Evolutionary conservation across 2,329 filamentous ascomycete genomes (phyloP), one percentile per base, ranked within the genome.

Genomic region (Cercospora berteroae): DNA sequence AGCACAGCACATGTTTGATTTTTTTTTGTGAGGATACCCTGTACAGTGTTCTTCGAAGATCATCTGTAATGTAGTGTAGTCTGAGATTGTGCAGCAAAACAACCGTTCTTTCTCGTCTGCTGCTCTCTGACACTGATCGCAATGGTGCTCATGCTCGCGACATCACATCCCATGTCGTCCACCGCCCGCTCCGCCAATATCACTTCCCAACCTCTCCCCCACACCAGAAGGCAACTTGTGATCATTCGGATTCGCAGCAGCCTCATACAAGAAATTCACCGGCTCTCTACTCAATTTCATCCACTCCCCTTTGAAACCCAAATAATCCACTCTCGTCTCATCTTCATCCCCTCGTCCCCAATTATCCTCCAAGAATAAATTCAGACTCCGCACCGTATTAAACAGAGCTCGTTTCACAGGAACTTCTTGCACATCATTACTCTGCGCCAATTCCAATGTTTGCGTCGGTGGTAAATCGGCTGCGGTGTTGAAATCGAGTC

Each of bases 271-370:
- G 74, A 98, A 94, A 73, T 90, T 93, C 6, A 90, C 83, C 0
- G 95, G 93, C 77, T 94, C 92, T 64, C 90, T 85, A 57, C 90
- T 95, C 75, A 96, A 80, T 77, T 89, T 88, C 87, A 95, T 95
- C 85, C 93, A 98, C 80, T 97, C 92, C 25, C 95, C 95, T 81
- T 92, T 94, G 83, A 99, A 98, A 0, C 92, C 95, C 65, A 98
- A 71, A 80, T 97, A 99, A 69, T 85, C 89, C 1, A 98, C 79
- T 59, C 88, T 85, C 55, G 92, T 94, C 64, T 90, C 88, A 64
- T 96, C 92, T 76, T 94, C 92, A 13, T 93, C 91, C 0, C 88
- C 92, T 10, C 77, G 75, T 58, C 88, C 86, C 73, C 94, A 97
- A 77, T 98, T 99, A 78, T 97, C 92, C 74, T 92, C 90, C 74